A percentile compares a stretch with the other conserved stretches of the same genome.
phyloP scores from a whole-genome alignment of 192 early-diverging fungal genomes.

The Coemansia sp. region DNA sequence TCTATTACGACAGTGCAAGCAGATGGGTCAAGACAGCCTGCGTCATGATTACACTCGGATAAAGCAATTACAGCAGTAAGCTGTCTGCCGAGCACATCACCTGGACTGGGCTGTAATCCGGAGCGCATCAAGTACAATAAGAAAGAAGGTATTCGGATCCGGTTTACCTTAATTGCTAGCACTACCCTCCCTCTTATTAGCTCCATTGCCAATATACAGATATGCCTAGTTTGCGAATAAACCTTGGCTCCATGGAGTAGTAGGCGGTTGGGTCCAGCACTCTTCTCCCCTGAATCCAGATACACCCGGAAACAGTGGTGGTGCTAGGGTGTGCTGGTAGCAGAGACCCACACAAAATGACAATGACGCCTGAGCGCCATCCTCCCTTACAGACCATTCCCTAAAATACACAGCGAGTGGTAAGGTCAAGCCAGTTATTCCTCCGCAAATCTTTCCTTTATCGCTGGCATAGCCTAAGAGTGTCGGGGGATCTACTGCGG shows the following conservation, averaged over 20 bases:
- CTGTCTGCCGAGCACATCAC: background rate
- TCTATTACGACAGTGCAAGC: background rate
- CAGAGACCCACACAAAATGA: background rate
- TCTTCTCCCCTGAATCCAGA: background rate
- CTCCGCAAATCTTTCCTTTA: background rate
- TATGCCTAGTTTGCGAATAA: background rate
- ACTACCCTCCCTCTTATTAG: background rate
- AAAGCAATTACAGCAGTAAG: background rate
- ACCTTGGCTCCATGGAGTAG: background rate
- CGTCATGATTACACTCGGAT: background rate
- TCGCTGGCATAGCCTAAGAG: background rate
- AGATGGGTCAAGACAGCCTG: background rate
- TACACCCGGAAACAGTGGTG: background rate
- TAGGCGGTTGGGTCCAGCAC: conserved; percentile 7
- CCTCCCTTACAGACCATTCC: background rate
- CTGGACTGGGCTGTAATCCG: background rate
- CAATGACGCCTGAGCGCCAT: background rate
- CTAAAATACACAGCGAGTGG: background rate
- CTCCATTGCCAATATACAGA: background rate
- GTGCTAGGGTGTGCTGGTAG: background rate
- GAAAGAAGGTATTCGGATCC: background rate
- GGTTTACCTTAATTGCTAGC: background rate
- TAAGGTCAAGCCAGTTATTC: background rate
- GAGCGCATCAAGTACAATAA: background rate
- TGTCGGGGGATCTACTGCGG: background rate